These are phyloP conservation scores for Dactylellina sp. DNA, from an alignment of 2,329 filamentous ascomycete genomes.

Conservation along the genomic window DNA sequence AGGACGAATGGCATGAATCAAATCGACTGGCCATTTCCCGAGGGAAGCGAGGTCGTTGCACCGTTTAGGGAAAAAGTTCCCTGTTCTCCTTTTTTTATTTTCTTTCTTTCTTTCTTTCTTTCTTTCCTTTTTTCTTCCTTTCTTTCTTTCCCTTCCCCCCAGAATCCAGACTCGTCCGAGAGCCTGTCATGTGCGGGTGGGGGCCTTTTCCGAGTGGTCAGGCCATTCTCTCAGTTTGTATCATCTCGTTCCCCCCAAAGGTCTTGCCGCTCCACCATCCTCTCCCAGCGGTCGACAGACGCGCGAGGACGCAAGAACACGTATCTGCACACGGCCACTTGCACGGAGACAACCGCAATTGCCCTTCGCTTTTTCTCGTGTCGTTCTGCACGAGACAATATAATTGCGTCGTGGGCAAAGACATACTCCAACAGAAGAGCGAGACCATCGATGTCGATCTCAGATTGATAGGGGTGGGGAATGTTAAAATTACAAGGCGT, in stretches of 20 bases:
- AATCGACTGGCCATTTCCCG: conserved; percentile 37
- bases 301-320: conserved; percentile 49
- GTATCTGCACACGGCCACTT: conserved; percentile 13
- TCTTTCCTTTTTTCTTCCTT: too few species aligned
- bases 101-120: background rate
- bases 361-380: conserved; percentile 10
- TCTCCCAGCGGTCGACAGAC: conserved; percentile 45
- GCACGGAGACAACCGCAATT: conserved; percentile 34
- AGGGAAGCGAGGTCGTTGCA: conserved; percentile 34
- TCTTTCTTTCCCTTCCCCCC: too few species aligned
- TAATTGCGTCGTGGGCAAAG: background rate
- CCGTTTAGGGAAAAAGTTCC: conserved; percentile 35
- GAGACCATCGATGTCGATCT: conserved; percentile 14
- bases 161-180: conserved; percentile 37
- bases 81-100: too few species aligned
- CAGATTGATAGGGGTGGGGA: conserved; percentile 25
- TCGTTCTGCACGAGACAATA: conserved; percentile 19
- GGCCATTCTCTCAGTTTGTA: conserved; percentile 31
- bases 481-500: conserved; percentile 37
- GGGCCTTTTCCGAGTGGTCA: conserved; percentile 55
- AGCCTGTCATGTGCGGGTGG: conserved; percentile 53
- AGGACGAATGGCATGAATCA: conserved; percentile 36
- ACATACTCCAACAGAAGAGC: background rate
- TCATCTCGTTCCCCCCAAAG: conserved; percentile 30
- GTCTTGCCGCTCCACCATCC: conserved; percentile 25